Evolutionary conservation across 192 early-diverging fungal species (phyloP).

Genomic region (Backusella liffmaniae): DNA sequence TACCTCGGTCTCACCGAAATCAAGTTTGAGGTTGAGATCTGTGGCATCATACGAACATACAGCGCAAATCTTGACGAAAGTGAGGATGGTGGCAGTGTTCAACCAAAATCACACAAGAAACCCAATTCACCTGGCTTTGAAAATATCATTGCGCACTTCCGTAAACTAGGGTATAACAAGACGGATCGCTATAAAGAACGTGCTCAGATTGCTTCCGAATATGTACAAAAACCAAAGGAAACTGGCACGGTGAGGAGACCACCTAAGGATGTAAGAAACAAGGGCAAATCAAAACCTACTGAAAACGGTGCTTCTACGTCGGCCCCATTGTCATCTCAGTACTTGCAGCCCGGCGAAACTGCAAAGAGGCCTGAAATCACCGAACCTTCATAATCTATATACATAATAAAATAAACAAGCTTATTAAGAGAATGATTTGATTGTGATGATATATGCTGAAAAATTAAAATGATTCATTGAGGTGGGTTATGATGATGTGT

Average conservation of each 20-base stretch:
- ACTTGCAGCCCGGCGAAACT: too few species aligned
- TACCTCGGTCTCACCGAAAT: conserved; percentile 41
- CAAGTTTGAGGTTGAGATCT: conserved; percentile 29
- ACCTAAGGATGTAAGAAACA: not conserved
- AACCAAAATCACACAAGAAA: not conserved
- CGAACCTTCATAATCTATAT: too few species aligned
- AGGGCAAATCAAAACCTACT: not conserved
- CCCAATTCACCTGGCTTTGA: not conserved
- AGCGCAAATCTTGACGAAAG: not conserved
- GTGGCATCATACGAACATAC: not conserved
- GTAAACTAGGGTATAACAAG: not conserved
- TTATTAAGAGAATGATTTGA: too few species aligned
- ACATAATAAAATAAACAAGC: too few species aligned
- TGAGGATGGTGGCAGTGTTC: not conserved
- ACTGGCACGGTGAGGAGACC: not conserved
- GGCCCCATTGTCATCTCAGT: too few species aligned
- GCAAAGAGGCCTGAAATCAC: too few species aligned
- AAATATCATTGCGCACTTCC: not conserved
- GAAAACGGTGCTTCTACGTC: not conserved
- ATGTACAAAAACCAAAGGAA: not conserved
- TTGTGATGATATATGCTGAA: too few species aligned
- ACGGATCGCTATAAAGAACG: not conserved
- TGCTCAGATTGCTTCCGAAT: not conserved
- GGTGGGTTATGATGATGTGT: too few species aligned
- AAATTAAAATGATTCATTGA: too few species aligned